Conservation (phyloP, 2,329 filamentous ascomycete genomes). For the Aspergillus sp. region DNA sequence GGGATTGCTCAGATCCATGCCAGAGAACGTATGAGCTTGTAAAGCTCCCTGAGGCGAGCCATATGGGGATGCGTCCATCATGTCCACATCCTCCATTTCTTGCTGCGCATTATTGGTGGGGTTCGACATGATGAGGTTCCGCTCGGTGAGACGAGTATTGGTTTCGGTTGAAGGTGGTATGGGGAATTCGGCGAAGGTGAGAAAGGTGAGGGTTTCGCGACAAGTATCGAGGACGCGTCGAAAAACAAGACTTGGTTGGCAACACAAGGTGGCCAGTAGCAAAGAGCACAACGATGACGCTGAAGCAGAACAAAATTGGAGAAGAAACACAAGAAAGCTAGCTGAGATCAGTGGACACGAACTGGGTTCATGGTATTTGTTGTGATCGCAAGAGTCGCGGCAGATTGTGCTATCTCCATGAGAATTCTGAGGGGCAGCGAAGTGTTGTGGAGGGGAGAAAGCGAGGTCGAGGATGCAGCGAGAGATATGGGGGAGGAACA, state of each 20-base stretch:
- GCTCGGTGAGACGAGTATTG: background rate
- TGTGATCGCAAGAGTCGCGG: slow-evolving; percentile 12
- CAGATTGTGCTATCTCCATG: slow-evolving; percentile 12
- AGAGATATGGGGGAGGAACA: background rate
- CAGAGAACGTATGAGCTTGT: slow-evolving; percentile 8
- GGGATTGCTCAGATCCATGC: slow-evolving; percentile 18
- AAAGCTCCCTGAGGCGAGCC: background rate
- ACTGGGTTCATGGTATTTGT: slow-evolving; percentile 11
- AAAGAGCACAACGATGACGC: slow-evolving; percentile 7
- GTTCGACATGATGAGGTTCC: slow-evolving; percentile 13
- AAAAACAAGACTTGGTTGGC: background rate
- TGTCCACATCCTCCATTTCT: slow-evolving; percentile 12
- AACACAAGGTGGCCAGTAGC: slow-evolving; percentile 1
- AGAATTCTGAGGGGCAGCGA: background rate
- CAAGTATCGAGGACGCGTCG: background rate
- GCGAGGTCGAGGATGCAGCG: background rate
- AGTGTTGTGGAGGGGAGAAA: background rate
- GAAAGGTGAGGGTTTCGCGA: background rate
- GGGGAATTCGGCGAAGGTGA: background rate
- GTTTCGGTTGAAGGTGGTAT: background rate
- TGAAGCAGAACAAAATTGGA: background rate
- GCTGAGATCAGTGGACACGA: slow-evolving; percentile 13
- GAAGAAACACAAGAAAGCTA: slow-evolving; percentile 14
- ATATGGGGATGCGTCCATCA: slow-evolving; percentile 13
- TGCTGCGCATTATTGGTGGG: slow-evolving; percentile 4